These are phyloP conservation scores for Cytospora mali DNA, from an alignment of 2,329 filamentous ascomycete genomes.

Conservation along the genomic window DNA sequence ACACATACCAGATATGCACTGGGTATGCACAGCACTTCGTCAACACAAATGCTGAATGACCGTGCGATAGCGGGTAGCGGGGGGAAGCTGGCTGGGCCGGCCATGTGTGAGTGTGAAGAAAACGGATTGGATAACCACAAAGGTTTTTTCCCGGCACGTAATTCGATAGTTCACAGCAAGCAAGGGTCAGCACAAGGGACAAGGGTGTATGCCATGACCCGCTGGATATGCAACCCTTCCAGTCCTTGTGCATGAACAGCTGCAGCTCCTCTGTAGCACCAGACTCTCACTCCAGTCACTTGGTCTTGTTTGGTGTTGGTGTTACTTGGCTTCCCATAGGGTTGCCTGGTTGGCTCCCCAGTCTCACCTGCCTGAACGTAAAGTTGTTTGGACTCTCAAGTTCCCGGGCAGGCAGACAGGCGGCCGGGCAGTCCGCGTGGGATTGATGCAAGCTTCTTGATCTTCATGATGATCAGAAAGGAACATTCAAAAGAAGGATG, in stretches of 20 bases:
- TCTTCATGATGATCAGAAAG: neutral
- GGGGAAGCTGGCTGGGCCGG: too few relatives aligned
- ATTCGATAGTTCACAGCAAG: neutral
- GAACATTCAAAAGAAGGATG: neutral
- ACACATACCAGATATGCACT: too few relatives aligned
- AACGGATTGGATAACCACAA: neutral
- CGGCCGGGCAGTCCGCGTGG: too few relatives aligned
- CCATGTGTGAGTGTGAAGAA: too few relatives aligned
- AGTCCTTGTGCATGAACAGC: neutral
- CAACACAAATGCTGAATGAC: neutral
- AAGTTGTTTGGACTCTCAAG: too few relatives aligned
- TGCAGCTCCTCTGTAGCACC: neutral
- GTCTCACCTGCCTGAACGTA: too few relatives aligned
- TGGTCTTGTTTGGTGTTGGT: neutral
- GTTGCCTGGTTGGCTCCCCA: too few relatives aligned
- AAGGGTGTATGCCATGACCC: neutral
- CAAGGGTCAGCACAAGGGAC: too few relatives aligned
- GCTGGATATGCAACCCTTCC: neutral
- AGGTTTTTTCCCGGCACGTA: too few relatives aligned
- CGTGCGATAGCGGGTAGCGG: too few relatives aligned
- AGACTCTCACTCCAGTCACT: too few relatives aligned
- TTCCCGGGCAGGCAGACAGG: too few relatives aligned
- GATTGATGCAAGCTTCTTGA: neutral
- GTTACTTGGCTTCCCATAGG: neutral
- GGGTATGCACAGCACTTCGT: neutral